Base-by-base conservation (phyloP, 345 rosid genomes). In the Brassica rapa region DNA sequence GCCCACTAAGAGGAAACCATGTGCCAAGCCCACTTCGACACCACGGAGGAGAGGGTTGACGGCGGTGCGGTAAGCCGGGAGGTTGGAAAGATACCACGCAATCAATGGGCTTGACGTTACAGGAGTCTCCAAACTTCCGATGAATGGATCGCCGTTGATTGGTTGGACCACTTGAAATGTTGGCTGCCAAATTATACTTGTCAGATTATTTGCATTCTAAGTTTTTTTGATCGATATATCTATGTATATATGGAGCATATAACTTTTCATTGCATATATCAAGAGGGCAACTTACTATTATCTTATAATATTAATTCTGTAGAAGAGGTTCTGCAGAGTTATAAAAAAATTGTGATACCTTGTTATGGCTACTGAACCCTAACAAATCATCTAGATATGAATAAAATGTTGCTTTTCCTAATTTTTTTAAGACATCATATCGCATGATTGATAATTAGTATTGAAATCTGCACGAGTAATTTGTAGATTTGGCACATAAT, bases 81-180 rank as follows among this genome's bases (percentile, higher is more conserved):
- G 94, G 87, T 95, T 91, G 41, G 99, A 93, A 25, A 93, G 93
- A 86, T 91, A 95, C 97, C 97, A 95, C 0, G 98, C 99, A 12
- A 95, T 81, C 77, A 95, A 68, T 0, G 98, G 98, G 88, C 98
- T 93, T 30, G 98, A 93, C 49, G 99, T 95, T 2, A 91, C 83
- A 4, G 98, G 98, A 66, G 98, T 93, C 83, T 95, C 99, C 2
- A 95, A 90, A 82, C 96, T 95, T 75, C 98, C 99, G 23, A 93
- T 93, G 89, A 93, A 95, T 1, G 99, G 99, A 72, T 95, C 99
- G 3, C 97, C 98, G 41, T 95, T 93, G 85, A 95, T 91, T 63
- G 99, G 99, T 83, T 95, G 92, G 60, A 95, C 3, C 72, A 95
- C 99, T 86, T 95, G 97, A 83, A 82, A 95, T 11, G 91, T 95